Conservation (phyloP, 2,329 filamentous ascomycete species). For the Penicillium sp. region DNA sequence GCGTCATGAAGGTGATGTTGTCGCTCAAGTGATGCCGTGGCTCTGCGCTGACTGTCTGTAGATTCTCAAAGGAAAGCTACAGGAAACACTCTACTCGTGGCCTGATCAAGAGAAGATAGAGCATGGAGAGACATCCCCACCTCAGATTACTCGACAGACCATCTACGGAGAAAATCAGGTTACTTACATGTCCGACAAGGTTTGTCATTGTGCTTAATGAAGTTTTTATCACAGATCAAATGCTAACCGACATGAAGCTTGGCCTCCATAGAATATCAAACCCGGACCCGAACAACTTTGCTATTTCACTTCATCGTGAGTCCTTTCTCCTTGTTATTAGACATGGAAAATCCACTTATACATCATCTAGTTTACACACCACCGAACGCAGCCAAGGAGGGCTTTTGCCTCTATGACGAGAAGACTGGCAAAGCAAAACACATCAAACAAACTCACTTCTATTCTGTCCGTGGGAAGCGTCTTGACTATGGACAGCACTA, state of each 20-base stretch:
- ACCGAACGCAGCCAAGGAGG: conserved; percentile 79
- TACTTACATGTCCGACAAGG: conserved; percentile 83
- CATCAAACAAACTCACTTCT: conserved; percentile 69
- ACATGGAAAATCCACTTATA: not conserved
- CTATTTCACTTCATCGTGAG: conserved; percentile 77
- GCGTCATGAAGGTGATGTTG: conserved; percentile 70
- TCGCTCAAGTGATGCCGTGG: not conserved
- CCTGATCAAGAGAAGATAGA: conserved; percentile 53
- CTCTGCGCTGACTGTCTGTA: conserved; percentile 28
- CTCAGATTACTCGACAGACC: conserved; percentile 65
- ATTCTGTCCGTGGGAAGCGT: conserved; percentile 57
- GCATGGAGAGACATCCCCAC: conserved; percentile 52
- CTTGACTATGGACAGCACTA: not conserved
- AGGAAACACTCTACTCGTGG: conserved; percentile 78
- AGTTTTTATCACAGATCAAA: not conserved
- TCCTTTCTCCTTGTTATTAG: conserved; percentile 9
- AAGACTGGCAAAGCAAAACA: conserved; percentile 72
- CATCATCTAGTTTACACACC: conserved; percentile 68
- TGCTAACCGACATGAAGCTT: conserved; percentile 49
- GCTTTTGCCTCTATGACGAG: conserved; percentile 79
- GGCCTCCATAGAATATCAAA: conserved; percentile 84
- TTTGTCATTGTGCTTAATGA: conserved; percentile 16
- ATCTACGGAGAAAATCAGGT: conserved; percentile 70
- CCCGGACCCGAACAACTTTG: conserved; percentile 66
- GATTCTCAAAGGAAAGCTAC: conserved; percentile 73